Conservation (phyloP, 106 monocot genomes). For the Dendrobium catenatum region DNA sequence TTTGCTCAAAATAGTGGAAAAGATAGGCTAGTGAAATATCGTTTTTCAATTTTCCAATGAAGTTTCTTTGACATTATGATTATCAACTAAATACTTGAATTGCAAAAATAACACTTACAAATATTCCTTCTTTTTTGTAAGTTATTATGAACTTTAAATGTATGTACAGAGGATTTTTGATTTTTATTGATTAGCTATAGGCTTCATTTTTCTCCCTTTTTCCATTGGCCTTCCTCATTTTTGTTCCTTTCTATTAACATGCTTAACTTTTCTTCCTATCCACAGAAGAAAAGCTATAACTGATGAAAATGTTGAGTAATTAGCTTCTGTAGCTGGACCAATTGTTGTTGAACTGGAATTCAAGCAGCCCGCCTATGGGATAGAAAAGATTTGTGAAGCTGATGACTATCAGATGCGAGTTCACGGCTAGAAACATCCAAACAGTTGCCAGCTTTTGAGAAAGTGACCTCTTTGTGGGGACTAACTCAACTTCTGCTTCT, state of each 20-base stretch:
- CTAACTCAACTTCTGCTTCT: not conserved
- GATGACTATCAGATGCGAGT: not conserved
- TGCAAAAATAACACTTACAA: too few relatives aligned
- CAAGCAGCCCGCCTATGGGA: not conserved
- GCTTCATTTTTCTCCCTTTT: not conserved
- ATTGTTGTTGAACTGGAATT: not conserved
- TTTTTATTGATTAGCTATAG: not conserved
- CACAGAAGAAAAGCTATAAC: not conserved
- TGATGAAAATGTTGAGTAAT: not conserved
- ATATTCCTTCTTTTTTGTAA: too few relatives aligned
- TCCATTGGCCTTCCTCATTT: not conserved
- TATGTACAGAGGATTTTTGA: not conserved
- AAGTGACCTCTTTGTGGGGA: not conserved
- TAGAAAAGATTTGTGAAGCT: not conserved
- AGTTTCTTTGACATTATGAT: not conserved
- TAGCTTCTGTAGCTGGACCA: not conserved
- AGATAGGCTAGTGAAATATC: too few relatives aligned
- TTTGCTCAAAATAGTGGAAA: too few relatives aligned
- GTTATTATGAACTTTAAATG: not conserved
- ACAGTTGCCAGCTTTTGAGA: not conserved
- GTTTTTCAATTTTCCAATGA: too few relatives aligned
- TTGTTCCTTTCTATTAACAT: not conserved
- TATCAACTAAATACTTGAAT: not conserved
- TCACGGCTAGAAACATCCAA: not conserved
- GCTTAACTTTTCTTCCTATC: not conserved